Evolutionary conservation across 345 rosid genomes (phyloP), one percentile per base, ranked within the genome.

Genomic region (Ceriops zippeliana): DNA sequence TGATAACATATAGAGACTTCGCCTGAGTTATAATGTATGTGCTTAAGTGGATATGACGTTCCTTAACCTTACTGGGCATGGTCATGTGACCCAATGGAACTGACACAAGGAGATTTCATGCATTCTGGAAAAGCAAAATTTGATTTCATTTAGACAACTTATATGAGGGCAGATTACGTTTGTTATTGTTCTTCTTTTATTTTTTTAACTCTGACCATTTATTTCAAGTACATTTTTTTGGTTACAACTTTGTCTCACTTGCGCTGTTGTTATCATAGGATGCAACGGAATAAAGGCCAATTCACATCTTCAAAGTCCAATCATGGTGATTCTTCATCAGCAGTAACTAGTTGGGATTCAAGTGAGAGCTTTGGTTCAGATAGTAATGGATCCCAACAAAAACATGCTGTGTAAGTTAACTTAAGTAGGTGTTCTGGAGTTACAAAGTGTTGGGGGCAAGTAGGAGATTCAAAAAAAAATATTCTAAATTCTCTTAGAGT

Each of bases 261-360:
- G 8, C 75, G 24, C 31, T 65, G 26, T 62, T 15, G 9, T 66
- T 60, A 53, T 52, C 68, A 49, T 66, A 86, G 90, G 84, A 86
- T 86, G 86, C 90, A 86, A 75, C 82, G 88, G 13, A 83, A 84
- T 69, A 86, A 84, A 78, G 87, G 87, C 27, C 90, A 86, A 63
- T 86, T 86, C 69, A 84, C 86, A 67, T 84, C 90, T 74, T 74
- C 84, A 62, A 81, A 86, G 83, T 68, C 84, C 72, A 83, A 61
- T 73, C 72, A 77, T 52, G 88, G 81, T 63, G 90, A 84, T 74
- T 81, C 88, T 68, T 76, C 86, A 67, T 75, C 85, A 38, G 90
- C 78, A 32, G 76, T 78, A 61, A 75, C 86, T 1, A 84, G 80
- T 77, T 84, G 85, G 88, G 85, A 67, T 31, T 83, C 86, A 7